These are phyloP conservation scores for Ormosia semicastrata DNA, from an alignment of 306 rosid genomes.

Conservation along the genomic window DNA sequence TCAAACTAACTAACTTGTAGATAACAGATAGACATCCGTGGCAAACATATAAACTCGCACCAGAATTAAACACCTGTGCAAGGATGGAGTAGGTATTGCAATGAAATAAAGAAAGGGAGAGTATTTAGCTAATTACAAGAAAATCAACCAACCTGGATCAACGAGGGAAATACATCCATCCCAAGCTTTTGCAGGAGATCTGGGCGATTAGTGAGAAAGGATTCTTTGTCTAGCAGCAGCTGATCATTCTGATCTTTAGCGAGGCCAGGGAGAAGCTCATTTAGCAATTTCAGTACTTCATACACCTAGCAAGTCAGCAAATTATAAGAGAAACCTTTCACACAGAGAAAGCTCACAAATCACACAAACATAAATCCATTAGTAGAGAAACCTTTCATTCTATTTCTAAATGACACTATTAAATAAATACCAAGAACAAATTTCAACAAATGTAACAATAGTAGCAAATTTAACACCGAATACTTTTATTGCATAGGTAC, in stretches of 20 bases:
- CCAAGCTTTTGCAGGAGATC: conserved; percentile 78
- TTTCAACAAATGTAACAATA: not conserved
- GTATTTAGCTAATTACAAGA: conserved; percentile 17
- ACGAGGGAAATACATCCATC: conserved; percentile 68
- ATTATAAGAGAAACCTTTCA: not conserved
- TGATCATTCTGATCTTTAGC: conserved; percentile 59
- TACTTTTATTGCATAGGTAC: not conserved
- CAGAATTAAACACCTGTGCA: conserved; percentile 84
- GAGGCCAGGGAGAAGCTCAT: conserved; percentile 79
- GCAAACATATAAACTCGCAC: conserved; percentile 84
- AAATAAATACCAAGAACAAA: conserved; percentile 8
- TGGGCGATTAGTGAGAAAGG: conserved; percentile 54
- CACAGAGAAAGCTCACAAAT: not conserved
- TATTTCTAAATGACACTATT: not conserved
- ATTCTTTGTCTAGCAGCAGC: conserved; percentile 53
- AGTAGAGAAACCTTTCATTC: not conserved
- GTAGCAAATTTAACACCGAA: conserved; percentile 4
- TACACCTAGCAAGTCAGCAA: conserved; percentile 52
- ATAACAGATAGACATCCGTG: conserved; percentile 77
- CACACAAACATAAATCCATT: not conserved
- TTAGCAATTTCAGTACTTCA: conserved; percentile 82
- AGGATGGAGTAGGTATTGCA: conserved; percentile 26
- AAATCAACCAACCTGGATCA: conserved; percentile 74
- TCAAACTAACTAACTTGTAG: conserved; percentile 72
- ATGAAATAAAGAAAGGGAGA: conserved; percentile 5